These are phyloP conservation scores for Nannochloropsis gaditana DNA, from an alignment of 108 stramenopile species.

Conservation along the genomic window DNA sequence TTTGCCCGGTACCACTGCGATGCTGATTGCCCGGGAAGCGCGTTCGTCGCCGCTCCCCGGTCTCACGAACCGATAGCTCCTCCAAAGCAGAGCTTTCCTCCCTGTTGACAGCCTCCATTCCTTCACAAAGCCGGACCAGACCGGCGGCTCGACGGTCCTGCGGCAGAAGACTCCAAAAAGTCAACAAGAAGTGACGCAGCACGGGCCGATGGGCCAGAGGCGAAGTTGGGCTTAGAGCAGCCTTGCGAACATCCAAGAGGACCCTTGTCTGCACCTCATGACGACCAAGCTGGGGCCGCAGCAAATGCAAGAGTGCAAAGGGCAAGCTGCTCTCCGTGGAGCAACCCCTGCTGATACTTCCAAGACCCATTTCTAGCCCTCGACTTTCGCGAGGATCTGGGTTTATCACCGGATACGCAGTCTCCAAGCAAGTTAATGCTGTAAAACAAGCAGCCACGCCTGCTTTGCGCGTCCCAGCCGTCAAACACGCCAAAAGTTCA, in stretches of 20 bases:
- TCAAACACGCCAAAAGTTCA: neutral
- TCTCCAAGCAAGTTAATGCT: constrained; percentile 11
- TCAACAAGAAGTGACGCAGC: neutral
- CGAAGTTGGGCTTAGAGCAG: neutral
- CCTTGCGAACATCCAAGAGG: neutral
- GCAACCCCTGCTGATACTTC: neutral
- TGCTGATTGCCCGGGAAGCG: neutral
- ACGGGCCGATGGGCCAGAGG: constrained; percentile 2
- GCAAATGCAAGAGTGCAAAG: neutral
- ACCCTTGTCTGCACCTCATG: constrained; percentile 2
- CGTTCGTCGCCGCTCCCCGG: neutral
- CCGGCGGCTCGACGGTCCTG: neutral
- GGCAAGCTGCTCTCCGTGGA: neutral
- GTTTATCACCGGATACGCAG: neutral
- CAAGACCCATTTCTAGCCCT: neutral
- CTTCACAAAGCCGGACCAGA: neutral
- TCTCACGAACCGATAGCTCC: neutral
- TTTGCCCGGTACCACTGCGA: neutral
- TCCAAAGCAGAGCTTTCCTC: neutral
- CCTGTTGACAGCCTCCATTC: neutral
- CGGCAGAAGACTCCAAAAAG: constrained; percentile 5
- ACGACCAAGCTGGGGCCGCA: neutral
- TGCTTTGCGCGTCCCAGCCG: neutral
- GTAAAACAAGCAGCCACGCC: neutral
- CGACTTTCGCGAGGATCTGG: neutral